Evolutionary conservation across 2,329 filamentous ascomycete species (phyloP).

Genomic region (Beauveria sp.): DNA sequence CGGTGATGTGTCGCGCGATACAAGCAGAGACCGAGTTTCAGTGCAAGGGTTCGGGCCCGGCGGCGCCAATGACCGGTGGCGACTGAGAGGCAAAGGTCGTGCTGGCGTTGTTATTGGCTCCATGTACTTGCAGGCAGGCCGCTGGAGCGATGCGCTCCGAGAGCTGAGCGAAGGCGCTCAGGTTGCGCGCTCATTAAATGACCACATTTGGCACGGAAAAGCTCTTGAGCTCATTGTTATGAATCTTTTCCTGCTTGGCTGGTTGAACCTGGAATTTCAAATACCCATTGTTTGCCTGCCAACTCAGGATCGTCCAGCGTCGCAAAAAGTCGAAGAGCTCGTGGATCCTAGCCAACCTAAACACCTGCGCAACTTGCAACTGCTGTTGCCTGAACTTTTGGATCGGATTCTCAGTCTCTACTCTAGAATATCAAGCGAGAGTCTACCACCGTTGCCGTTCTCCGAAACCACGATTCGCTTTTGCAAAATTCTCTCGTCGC

Average conservation of each 20-base stretch:
- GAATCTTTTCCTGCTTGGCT: constrained; percentile 74
- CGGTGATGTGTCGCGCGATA: constrained; percentile 39
- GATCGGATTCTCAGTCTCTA: constrained; percentile 71
- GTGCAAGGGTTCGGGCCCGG: constrained; percentile 66
- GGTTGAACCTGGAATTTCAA: constrained; percentile 76
- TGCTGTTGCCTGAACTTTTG: constrained; percentile 62
- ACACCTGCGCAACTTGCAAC: constrained; percentile 46
- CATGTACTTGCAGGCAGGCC: constrained; percentile 79
- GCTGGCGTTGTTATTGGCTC: constrained; percentile 74
- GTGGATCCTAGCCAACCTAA: constrained; percentile 39
- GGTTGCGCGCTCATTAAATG: constrained; percentile 69
- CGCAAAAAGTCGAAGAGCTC: constrained; percentile 21
- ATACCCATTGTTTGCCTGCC: constrained; percentile 53
- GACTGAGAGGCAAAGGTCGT: constrained; percentile 73
- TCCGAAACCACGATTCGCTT: constrained; percentile 69
- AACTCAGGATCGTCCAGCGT: constrained; percentile 37
- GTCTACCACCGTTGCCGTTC: constrained; percentile 60
- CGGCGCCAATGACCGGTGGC: constrained; percentile 67
- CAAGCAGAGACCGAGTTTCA: constrained; percentile 48
- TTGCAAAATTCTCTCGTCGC: constrained; percentile 58
- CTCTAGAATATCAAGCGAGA: constrained; percentile 60
- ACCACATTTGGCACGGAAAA: constrained; percentile 97
- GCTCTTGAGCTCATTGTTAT: constrained; percentile 81
- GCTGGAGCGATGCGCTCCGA: constrained; percentile 81
- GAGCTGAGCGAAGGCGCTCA: constrained; percentile 75